Conservation (phyloP, 345 rosid genomes). For the Psidium friedrichsthalianum region DNA sequence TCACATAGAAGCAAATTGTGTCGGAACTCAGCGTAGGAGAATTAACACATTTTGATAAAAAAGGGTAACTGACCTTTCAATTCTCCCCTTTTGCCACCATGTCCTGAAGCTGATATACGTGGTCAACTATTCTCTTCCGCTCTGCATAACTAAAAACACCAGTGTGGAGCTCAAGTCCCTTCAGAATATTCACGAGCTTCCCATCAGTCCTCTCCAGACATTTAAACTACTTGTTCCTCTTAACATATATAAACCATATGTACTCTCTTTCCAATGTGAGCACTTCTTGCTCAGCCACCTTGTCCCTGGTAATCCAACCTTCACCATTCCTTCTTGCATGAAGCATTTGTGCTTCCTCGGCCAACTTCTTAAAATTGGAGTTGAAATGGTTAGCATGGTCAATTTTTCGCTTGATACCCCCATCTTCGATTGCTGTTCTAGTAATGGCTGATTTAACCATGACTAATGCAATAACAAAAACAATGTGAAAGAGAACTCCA, state of each 20-base stretch:
- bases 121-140: constrained; percentile 79
- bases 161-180: constrained; percentile 75
- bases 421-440: too few relatives aligned
- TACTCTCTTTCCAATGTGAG: constrained; percentile 31
- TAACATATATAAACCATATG: constrained; percentile 52
- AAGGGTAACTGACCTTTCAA: constrained; percentile 47
- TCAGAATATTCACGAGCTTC: constrained; percentile 47
- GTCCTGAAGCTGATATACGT: constrained; percentile 43
- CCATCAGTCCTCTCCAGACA: constrained; percentile 76
- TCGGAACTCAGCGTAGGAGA: neutral
- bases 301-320: too few relatives aligned
- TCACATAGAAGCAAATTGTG: neutral
- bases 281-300: too few relatives aligned
- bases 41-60: neutral
- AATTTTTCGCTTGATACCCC: too few relatives aligned
- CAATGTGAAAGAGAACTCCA: too few relatives aligned
- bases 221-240: constrained; percentile 52
- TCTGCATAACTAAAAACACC: constrained; percentile 85
- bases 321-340: too few relatives aligned
- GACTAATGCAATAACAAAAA: too few relatives aligned
- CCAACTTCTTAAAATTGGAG: too few relatives aligned
- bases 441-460: too few relatives aligned
- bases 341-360: too few relatives aligned
- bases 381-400: too few relatives aligned
- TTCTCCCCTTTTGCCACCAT: constrained; percentile 47